These are phyloP conservation scores for Suillus subaureus DNA, from an alignment of 768 basidiomycete species.

Conservation along the genomic window DNA sequence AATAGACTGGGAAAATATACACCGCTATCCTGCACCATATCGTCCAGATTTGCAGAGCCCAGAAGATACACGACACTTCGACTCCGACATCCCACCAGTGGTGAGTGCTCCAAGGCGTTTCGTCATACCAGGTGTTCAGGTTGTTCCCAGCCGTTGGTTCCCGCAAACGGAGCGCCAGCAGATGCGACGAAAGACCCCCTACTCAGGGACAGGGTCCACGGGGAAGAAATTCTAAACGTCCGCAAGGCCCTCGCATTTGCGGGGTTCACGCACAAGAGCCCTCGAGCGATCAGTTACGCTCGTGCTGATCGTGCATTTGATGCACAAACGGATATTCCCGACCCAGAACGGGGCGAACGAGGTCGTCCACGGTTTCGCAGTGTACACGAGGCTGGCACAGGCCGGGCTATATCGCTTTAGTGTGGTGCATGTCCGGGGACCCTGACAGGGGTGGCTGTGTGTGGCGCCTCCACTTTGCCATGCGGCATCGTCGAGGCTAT, in stretches of 20 bases:
- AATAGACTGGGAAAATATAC: conserved; percentile 88
- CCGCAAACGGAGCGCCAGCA: conserved; percentile 81
- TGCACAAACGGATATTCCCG: conserved; percentile 52
- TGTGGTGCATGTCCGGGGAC: conserved; percentile 31
- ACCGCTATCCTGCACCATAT: conserved; percentile 84
- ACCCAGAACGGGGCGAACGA: conserved; percentile 51
- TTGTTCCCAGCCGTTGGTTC: conserved; percentile 72
- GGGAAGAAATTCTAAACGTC: conserved; percentile 83
- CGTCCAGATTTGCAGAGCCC: conserved; percentile 79
- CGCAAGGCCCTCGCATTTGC: conserved; percentile 92
- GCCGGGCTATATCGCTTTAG: conserved; percentile 86
- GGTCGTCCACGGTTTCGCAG: conserved; percentile 68
- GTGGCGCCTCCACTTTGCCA: conserved; percentile 27
- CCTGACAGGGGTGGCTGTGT: conserved; percentile 24
- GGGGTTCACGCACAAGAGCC: conserved; percentile 90
- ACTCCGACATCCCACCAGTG: conserved; percentile 91
- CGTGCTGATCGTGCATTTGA: conserved; percentile 76
- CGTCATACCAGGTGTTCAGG: conserved; percentile 23
- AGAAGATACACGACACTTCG: conserved; percentile 94
- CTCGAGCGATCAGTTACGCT: conserved; percentile 75
- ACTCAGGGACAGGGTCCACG: conserved; percentile 82
- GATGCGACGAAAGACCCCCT: conserved; percentile 91
- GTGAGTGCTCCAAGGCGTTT: conserved; percentile 48
- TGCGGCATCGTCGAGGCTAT: conserved; percentile 34
- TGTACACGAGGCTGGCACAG: conserved; percentile 63